phyloP scores from a whole-genome alignment of 2,329 filamentous ascomycete species.

The Pseudocercospora eumusae region DNA sequence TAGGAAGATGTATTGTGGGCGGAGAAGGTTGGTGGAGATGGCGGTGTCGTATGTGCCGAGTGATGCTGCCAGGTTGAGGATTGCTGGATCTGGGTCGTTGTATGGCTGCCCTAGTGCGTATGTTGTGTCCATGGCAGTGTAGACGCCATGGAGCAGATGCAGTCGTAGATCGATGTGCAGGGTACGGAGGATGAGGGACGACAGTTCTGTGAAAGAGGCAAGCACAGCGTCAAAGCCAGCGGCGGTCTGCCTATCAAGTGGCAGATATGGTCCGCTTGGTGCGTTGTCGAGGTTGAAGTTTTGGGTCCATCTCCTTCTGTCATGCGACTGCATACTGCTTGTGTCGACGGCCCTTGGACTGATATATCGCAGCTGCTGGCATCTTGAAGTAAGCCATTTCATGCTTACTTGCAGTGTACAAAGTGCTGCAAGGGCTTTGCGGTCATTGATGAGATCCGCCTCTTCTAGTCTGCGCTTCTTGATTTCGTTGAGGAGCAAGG shows the following conservation, averaged over 20 bases:
- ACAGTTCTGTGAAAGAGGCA: constrained; percentile 77
- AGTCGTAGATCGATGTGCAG: constrained; percentile 87
- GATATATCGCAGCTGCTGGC: constrained; percentile 78
- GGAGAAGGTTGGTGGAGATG: constrained; percentile 69
- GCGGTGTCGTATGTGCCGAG: constrained; percentile 88
- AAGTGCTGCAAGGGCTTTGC: constrained; percentile 79
- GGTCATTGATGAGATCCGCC: constrained; percentile 84
- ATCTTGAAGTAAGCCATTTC: constrained; percentile 91
- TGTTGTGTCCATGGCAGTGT: constrained; percentile 51
- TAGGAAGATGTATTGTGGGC: constrained; percentile 69
- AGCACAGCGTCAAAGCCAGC: constrained; percentile 86
- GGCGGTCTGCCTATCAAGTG: constrained; percentile 82
- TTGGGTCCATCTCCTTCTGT: constrained; percentile 75
- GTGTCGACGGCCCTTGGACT: constrained; percentile 71
- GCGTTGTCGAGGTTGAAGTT: constrained; percentile 20
- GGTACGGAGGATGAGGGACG: constrained; percentile 75
- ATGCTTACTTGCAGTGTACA: constrained; percentile 94
- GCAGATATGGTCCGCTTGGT: constrained; percentile 72
- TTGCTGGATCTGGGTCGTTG: constrained; percentile 73
- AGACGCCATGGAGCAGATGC: constrained; percentile 78
- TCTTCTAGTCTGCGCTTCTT: constrained; percentile 66
- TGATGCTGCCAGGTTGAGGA: constrained; percentile 80
- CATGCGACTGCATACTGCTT: constrained; percentile 51
- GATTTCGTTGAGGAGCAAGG: constrained; percentile 54
- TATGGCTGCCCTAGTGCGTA: constrained; percentile 68